These are phyloP conservation scores for Annulohypoxylon stygium DNA, from an alignment of 495 filamentous ascomycete species.

Conservation along the genomic window DNA sequence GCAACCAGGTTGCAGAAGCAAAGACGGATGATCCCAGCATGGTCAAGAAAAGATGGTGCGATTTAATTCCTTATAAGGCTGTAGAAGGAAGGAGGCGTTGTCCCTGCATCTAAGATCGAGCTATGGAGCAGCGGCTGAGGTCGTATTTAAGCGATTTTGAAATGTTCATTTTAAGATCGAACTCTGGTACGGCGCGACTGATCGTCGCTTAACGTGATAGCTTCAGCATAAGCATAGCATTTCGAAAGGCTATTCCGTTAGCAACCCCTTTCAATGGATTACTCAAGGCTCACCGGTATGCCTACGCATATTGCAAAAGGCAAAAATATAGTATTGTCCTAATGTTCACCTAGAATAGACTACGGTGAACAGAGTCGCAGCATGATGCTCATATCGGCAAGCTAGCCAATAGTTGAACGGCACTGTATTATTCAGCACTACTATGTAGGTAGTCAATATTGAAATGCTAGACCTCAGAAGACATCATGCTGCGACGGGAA, in stretches of 20 bases:
- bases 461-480: not conserved
- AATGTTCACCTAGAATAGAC: not conserved
- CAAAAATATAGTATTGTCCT: not conserved
- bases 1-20: conserved; percentile 13
- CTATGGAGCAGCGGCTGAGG: not conserved
- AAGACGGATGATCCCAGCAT: conserved; percentile 11
- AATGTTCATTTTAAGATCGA: not conserved
- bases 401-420: not conserved
- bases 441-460: not conserved
- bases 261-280: not conserved
- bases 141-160: not conserved
- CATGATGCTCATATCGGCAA: not conserved
- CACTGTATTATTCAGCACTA: conserved; percentile 11
- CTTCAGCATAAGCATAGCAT: not conserved
- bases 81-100: not conserved
- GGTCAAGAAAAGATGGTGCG: not conserved
- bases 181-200: not conserved
- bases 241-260: not conserved
- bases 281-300: not conserved
- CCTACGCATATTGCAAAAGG: not conserved
- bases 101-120: not conserved
- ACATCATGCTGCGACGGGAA: not conserved
- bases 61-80: not conserved
- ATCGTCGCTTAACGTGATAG: not conserved
- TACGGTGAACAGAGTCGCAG: not conserved